These are phyloP conservation scores for Hippophae tibetana DNA, from an alignment of 306 rosid species.

Conservation along the genomic window DNA sequence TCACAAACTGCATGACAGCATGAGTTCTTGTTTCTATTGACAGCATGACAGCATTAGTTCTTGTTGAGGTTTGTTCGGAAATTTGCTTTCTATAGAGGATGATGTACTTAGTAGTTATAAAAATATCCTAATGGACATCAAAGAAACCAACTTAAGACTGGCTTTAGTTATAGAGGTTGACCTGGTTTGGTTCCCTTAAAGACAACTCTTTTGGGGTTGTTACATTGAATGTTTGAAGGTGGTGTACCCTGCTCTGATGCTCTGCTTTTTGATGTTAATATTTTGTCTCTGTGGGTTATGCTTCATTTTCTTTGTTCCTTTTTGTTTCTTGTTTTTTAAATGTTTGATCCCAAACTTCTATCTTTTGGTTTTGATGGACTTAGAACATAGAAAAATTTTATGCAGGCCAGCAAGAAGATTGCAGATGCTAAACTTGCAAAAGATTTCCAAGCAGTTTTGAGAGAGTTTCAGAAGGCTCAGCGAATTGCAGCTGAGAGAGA, in stretches of 20 bases:
- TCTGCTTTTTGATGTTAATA: neutral
- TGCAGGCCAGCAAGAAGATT: conserved; percentile 84
- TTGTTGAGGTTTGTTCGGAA: too few species aligned
- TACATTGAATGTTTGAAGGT: neutral
- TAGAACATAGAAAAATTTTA: conserved; percentile 8
- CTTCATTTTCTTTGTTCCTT: neutral
- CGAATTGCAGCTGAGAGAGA: conserved; percentile 97
- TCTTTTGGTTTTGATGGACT: conserved; percentile 6
- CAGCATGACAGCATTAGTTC: too few species aligned
- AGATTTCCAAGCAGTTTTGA: conserved; percentile 89
- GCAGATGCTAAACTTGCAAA: conserved; percentile 96
- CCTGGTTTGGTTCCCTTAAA: too few species aligned
- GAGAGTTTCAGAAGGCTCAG: conserved; percentile 94
- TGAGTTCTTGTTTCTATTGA: too few species aligned
- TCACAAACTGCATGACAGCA: too few species aligned
- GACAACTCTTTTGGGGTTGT: too few species aligned
- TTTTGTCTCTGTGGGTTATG: neutral
- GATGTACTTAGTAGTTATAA: too few species aligned
- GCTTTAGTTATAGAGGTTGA: too few species aligned
- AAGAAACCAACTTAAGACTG: neutral
- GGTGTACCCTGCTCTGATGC: neutral
- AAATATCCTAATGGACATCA: neutral
- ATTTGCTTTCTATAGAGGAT: too few species aligned
- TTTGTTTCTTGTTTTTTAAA: neutral
- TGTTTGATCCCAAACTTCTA: neutral